A percentile compares a stretch with the other conserved stretches of the same genome.
phyloP scores from a whole-genome alignment of 352 stramenopile species.

The Pythium rishiriense region DNA sequence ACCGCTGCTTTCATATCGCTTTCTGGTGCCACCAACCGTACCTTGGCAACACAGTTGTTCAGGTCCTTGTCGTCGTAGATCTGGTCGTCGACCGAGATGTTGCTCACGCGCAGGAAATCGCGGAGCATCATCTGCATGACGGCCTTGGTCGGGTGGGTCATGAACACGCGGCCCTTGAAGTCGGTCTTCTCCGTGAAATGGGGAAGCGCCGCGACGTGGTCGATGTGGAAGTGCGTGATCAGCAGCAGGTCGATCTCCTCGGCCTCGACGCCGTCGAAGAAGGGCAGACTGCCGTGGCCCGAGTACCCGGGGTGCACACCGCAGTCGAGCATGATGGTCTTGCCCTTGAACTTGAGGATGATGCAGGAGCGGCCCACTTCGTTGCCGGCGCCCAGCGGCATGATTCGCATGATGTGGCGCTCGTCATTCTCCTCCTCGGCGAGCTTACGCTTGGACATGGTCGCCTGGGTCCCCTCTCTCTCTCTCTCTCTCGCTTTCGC shows the following conservation, averaged over 20 bases:
- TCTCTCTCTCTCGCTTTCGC: background rate
- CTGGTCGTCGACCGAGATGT: slow-evolving; percentile 92
- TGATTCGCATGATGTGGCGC: slow-evolving; percentile 92
- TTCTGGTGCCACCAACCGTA: background rate
- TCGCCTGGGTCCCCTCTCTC: background rate
- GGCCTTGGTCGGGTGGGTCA: slow-evolving; percentile 99
- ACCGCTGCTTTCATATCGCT: too few relatives aligned
- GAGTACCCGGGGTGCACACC: slow-evolving; percentile 93
- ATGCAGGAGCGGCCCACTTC: slow-evolving; percentile 99
- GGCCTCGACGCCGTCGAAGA: slow-evolving; percentile 96
- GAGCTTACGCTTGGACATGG: slow-evolving; percentile 74
- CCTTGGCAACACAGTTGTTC: slow-evolving; percentile 95
- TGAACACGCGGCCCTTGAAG: slow-evolving; percentile 98
- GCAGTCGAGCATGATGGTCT: slow-evolving; percentile 96
- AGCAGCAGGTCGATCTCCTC: slow-evolving; percentile 96
- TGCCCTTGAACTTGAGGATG: slow-evolving; percentile 98
- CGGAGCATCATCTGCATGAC: slow-evolving; percentile 98
- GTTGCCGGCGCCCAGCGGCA: slow-evolving; percentile 96
- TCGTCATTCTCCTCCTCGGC: slow-evolving; percentile 77
- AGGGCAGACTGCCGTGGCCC: slow-evolving; percentile 96
- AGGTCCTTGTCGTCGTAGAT: slow-evolving; percentile 96
- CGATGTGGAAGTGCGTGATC: slow-evolving; percentile 99
- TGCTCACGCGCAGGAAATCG: slow-evolving; percentile 96
- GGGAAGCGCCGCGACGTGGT: slow-evolving; percentile 98
- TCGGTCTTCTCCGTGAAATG: slow-evolving; percentile 99